Evolutionary conservation across 1,284 basidiomycete species (phyloP).

Genomic region (Rhizoctonia solani): DNA sequence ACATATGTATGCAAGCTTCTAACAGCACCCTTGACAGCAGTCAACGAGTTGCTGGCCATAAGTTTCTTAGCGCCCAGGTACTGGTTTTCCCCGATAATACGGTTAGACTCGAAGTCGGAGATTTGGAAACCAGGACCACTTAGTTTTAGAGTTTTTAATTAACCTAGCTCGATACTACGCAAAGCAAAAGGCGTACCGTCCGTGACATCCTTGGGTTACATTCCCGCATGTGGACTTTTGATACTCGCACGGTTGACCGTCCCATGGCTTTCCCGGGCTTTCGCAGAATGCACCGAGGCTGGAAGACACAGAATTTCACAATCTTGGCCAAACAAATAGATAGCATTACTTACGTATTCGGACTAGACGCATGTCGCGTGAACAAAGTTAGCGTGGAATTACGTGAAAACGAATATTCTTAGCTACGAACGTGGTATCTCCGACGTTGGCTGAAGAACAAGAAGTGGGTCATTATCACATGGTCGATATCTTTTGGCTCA

Average conservation of each 20-base stretch:
- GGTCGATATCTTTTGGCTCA: conserved; percentile 43
- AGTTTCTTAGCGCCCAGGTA: conserved; percentile 65
- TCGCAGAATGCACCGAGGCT: conserved; percentile 77
- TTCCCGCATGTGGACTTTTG: conserved; percentile 77
- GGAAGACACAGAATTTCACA: conserved; percentile 5
- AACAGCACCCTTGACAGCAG: conserved; percentile 59
- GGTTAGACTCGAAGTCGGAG: conserved; percentile 75
- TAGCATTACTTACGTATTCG: conserved; percentile 63
- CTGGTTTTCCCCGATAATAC: conserved; percentile 68
- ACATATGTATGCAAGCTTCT: conserved; percentile 68
- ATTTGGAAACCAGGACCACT: conserved; percentile 72
- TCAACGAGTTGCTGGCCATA: conserved; percentile 48
- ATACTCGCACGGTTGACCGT: conserved; percentile 67
- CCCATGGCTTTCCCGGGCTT: conserved; percentile 66
- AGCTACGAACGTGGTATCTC: conserved; percentile 55
- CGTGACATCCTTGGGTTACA: conserved; percentile 66
- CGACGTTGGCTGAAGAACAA: conserved; percentile 63
- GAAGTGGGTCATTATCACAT: background rate
- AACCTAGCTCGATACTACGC: background rate
- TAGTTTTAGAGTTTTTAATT: background rate
- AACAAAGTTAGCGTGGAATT: background rate
- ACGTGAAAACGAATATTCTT: background rate
- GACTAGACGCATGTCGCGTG: conserved; percentile 47
- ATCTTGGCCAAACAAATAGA: background rate
- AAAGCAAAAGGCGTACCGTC: conserved; percentile 54